A percentile compares a stretch with the other conserved stretches of the same genome.
These are phyloP conservation scores for Umbelopsis vinacea DNA, from an alignment of 192 early-diverging fungal species.

Conservation along the genomic window DNA sequence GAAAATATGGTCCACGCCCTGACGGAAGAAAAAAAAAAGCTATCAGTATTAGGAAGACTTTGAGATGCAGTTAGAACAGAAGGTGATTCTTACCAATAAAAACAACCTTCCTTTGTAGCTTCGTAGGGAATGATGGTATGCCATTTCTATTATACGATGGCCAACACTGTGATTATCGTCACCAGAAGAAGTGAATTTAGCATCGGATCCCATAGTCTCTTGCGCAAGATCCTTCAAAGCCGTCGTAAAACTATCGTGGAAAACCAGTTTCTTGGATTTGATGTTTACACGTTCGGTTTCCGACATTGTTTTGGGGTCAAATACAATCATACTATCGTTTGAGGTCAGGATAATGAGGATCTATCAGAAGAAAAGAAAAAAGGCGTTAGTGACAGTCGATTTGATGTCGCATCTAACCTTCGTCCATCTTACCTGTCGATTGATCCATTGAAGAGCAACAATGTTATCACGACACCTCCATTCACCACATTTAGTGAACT, in stretches of 20 bases:
- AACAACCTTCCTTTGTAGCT: conserved; percentile 62
- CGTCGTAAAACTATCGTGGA: conserved; percentile 55
- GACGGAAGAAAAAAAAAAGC: neutral
- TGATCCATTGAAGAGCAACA: conserved; percentile 64
- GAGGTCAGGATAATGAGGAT: conserved; percentile 59
- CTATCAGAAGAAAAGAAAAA: conserved; percentile 33
- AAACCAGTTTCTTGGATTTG: conserved; percentile 54
- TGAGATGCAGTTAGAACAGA: neutral
- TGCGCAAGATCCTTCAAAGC: conserved; percentile 48
- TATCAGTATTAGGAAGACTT: neutral
- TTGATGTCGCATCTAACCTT: neutral
- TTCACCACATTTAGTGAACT: conserved; percentile 57
- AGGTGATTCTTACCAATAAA: conserved; percentile 48
- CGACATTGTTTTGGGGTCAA: conserved; percentile 57
- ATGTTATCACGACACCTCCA: conserved; percentile 58
- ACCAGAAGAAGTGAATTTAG: conserved; percentile 23
- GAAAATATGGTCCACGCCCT: conserved; percentile 59
- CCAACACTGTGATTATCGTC: conserved; percentile 12
- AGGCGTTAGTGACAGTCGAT: neutral
- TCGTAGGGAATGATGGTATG: conserved; percentile 57
- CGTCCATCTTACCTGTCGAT: conserved; percentile 49
- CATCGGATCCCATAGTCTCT: conserved; percentile 15
- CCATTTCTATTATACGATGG: conserved; percentile 45
- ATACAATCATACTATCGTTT: conserved; percentile 62
- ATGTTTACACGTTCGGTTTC: conserved; percentile 54